phyloP scores from a whole-genome alignment of 495 filamentous ascomycete genomes.

The Neurospora discreta region DNA sequence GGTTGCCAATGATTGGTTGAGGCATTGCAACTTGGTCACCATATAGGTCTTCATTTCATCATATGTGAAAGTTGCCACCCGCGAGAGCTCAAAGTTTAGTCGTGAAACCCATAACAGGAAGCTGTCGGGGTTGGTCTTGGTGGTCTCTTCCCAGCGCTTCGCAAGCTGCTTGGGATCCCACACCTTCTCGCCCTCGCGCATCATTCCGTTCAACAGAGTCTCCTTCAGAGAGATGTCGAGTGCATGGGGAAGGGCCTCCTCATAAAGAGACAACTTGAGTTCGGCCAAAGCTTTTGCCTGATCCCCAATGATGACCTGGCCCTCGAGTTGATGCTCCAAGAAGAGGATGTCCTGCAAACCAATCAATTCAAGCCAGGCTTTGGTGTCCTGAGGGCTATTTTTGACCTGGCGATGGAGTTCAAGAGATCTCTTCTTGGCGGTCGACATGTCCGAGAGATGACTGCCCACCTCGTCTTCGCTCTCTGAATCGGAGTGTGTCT shows the following conservation, averaged over 20 bases:
- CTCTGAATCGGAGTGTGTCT: constrained; percentile 32
- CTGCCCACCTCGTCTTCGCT: constrained; percentile 22
- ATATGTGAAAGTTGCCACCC: constrained; percentile 56
- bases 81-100: constrained; percentile 63
- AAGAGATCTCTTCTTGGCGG: constrained; percentile 36
- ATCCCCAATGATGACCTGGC: constrained; percentile 2
- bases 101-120: constrained; percentile 63
- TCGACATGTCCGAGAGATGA: constrained; percentile 22
- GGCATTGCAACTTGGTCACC: constrained; percentile 38
- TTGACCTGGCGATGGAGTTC: constrained; percentile 50
- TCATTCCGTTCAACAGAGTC: constrained; percentile 49
- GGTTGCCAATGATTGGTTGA: constrained; percentile 28
- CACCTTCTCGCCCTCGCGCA: constrained; percentile 57
- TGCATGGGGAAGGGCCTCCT: constrained; percentile 57
- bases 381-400: constrained; percentile 50
- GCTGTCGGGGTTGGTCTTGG: constrained; percentile 45
- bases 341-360: constrained; percentile 61
- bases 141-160: constrained; percentile 52
- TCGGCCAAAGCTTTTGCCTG: constrained; percentile 52
- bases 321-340: constrained; percentile 13
- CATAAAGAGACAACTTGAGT: constrained; percentile 70
- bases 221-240: constrained; percentile 33
- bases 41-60: constrained; percentile 50
- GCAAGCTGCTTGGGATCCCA: constrained; percentile 58
- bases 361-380: constrained; percentile 66